Evolutionary conservation across 345 rosid genomes (phyloP).

Genomic region (Corchorus olitorius): DNA sequence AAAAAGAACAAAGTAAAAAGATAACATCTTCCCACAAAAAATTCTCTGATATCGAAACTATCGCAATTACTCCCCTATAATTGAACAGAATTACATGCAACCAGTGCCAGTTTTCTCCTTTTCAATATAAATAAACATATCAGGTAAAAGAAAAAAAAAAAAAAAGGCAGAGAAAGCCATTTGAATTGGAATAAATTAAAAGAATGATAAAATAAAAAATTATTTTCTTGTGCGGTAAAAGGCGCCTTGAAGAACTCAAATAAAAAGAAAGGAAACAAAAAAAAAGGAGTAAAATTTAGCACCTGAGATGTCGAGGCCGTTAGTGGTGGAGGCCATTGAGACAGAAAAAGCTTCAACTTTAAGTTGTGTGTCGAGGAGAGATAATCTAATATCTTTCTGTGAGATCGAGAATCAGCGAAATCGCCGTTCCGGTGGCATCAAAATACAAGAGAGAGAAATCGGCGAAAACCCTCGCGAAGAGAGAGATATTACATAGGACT

Average conservation of each 20-base stretch:
- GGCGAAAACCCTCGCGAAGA: constrained; percentile 11
- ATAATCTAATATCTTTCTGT: neutral
- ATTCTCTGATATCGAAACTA: neutral
- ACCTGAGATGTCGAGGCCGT: constrained; percentile 6
- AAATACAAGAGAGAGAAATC: neutral
- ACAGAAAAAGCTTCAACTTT: neutral
- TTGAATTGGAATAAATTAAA: neutral
- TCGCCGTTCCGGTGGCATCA: neutral
- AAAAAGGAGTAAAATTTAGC: no score
- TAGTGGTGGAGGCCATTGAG: constrained; percentile 9
- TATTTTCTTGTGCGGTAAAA: neutral
- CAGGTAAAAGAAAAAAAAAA: neutral
- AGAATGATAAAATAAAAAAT: neutral
- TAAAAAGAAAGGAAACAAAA: no score
- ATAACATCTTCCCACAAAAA: neutral
- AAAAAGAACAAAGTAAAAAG: neutral
- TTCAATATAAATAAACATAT: neutral
- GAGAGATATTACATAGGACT: neutral
- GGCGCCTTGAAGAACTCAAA: neutral
- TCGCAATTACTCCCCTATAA: neutral
- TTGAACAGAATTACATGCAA: neutral
- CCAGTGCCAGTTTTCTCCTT: neutral
- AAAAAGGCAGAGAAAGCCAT: neutral
- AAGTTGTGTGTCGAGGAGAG: neutral
- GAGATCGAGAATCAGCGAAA: neutral